These are phyloP conservation scores for Penicillium sp. DNA, from an alignment of 2,329 filamentous ascomycete species.

Conservation along the genomic window DNA sequence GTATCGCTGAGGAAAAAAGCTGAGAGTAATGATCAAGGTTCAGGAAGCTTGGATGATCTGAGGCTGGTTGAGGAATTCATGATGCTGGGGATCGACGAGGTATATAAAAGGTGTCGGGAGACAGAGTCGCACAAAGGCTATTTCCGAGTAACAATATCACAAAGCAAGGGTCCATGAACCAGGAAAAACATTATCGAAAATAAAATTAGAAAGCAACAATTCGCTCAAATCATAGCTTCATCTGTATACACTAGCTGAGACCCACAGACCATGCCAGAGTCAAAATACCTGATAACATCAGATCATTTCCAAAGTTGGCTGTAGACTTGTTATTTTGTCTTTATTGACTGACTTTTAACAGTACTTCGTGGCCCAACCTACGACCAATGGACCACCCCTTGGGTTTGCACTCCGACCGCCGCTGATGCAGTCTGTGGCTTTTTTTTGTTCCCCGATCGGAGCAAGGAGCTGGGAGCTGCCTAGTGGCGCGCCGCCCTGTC, in stretches of 20 bases:
- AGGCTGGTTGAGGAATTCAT: not conserved
- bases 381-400: slow-evolving; percentile 2
- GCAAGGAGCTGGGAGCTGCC: slow-evolving; percentile 19
- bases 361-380: slow-evolving; percentile 9
- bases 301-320: slow-evolving; percentile 1
- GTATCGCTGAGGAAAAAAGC: not conserved
- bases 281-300: slow-evolving; percentile 16
- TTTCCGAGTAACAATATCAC: slow-evolving; percentile 6
- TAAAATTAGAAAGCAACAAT: not conserved
- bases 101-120: slow-evolving; percentile 16
- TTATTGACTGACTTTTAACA: slow-evolving; percentile 10
- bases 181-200: not conserved
- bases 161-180: slow-evolving; percentile 19
- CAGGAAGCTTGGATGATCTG: not conserved
- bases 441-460: slow-evolving; percentile 4
- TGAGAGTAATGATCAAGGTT: not conserved
- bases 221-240: not conserved
- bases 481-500: not conserved
- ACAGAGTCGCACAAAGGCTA: slow-evolving; percentile 14
- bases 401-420: slow-evolving; percentile 9
- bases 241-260: not conserved
- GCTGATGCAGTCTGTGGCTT: slow-evolving; percentile 21
- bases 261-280: slow-evolving; percentile 6
- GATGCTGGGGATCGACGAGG: not conserved
- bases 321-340: not conserved